Evolutionary conservation across 441 rosid genomes (phyloP), one percentile per base, ranked within the genome.

Genomic region (Metrosideros polymorpha): DNA sequence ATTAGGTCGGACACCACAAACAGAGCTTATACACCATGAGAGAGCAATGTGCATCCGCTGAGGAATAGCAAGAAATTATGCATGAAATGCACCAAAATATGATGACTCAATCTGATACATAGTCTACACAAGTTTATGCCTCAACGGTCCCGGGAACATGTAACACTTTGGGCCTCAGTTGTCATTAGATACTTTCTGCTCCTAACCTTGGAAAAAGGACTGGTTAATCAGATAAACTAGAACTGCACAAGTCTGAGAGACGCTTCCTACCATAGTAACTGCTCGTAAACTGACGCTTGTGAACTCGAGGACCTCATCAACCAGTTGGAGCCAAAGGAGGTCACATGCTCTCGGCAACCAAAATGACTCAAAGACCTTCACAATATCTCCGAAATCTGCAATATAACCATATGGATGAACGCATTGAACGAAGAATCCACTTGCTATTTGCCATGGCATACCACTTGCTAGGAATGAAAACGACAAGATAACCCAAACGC

Each of bases 381-480:
- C 85, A 96, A 90, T 79, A 96, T 93, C 92, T 96, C 99, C 45
- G 93, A 94, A 87, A 96, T 93, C 98, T 95, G 96, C 94, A 93
- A 82, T 56, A 86, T 25, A 14, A 56, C 51, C 59, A 83, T 56
- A 63, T 63, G 66, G 85, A 88, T 57, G 75, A 87, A 71, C 52
- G 82, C 49, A 56, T 25, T 79, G 55, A 82, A 61, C 24, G 27
- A 77, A 49, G 35, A 18, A 75, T 4, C 0, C 12, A 42, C 51
- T 25, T 25, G 2, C 35, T 7, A 18, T 35, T 71, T 71, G 22
- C 79, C 0, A 35, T 22, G n/a, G 19, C 76, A 17, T 35, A 63
- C 25, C 19, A 22, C 71, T 32, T 32, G 35, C 32, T 49, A 87
- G n/a, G 17, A 25, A 77, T 71, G 27, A 76, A 66, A 63, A 57